phyloP scores from a whole-genome alignment of 179 eudicot species.

The Beta corolliflora region DNA sequence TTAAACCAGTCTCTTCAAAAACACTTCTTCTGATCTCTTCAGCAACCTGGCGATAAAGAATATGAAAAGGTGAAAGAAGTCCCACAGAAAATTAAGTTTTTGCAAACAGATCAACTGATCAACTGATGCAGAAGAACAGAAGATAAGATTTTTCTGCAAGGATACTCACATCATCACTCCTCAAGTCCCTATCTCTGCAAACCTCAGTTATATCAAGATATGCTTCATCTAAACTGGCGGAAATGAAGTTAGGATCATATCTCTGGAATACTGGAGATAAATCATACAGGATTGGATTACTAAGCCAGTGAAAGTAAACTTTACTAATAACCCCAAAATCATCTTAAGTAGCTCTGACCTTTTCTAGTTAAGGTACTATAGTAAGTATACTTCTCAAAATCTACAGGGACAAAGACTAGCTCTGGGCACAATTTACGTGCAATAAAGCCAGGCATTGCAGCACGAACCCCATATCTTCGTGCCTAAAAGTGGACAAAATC shows the following conservation, averaged over 20 bases:
- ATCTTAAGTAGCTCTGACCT: slow-evolving; percentile 46
- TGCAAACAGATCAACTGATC: neutral
- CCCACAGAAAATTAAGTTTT: neutral
- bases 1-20: slow-evolving; percentile 83
- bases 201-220: slow-evolving; percentile 86
- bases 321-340: neutral
- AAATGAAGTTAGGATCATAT: slow-evolving; percentile 84
- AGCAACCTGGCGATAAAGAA: slow-evolving; percentile 55
- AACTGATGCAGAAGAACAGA: neutral
- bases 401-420: slow-evolving; percentile 80
- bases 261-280: slow-evolving; percentile 61
- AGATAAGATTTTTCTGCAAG: neutral
- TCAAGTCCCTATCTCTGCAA: slow-evolving; percentile 70
- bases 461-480: slow-evolving; percentile 94
- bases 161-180: slow-evolving; percentile 63
- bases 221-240: slow-evolving; percentile 96
- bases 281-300: slow-evolving; percentile 16
- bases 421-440: slow-evolving; percentile 91
- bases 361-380: slow-evolving; percentile 86
- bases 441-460: slow-evolving; percentile 99
- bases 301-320: slow-evolving; percentile 5
- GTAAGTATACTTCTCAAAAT: slow-evolving; percentile 84
- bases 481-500: slow-evolving; percentile 57
- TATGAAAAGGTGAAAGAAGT: neutral
- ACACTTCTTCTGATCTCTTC: slow-evolving; percentile 81